Evolutionary conservation across 2,329 filamentous ascomycete genomes (phyloP), one percentile per base, ranked within the genome.

Genomic region (Alternaria atra): DNA sequence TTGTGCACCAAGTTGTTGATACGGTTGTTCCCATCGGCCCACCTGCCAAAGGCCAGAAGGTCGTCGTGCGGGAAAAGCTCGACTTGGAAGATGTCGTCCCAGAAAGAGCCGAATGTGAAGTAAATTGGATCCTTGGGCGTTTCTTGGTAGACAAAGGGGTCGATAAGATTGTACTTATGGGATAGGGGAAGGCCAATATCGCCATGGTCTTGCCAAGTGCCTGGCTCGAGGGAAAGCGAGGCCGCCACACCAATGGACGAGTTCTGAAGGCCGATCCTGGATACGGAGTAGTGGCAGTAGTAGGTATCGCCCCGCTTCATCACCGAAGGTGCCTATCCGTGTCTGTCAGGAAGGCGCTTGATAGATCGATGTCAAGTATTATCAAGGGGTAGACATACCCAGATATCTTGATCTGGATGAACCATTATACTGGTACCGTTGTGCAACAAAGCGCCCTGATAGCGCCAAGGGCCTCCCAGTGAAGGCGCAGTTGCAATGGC

Each of bases 21-120:
- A 1, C 64, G 55, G 1, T 40, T 35, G 1, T 58, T 48, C 2
- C 42, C 46, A 15, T 56, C 58, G 6, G 60, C 57, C 46, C 54
- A 61, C 20, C 12, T n/a, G 6, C 58, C 58, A 50, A 63, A 64
- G 3, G 52, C 56, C 4, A 56, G 52, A 9, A 69, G 50, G 5
- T 66, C 27, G 4, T 56, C 44, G 23, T 62, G 23, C 1, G 59
- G 48, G 6, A 55, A 42, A 17, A 90, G 80, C 9, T 79, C 71
- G 0, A 86, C 85, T 70, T 89, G 88, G 76, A 86, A 89, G 61
- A 91, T 84, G 67, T 87, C 85, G 5, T 80, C 74, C 88, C 89
- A 92, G 80, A 88, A 91, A 25, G 85, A 88, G 20, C 89, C 90
- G 63, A 91, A 91, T 58, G 83, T 87, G 68, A 87, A 77, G 55